Base-by-base conservation (phyloP, 257 asterid species). In the Handroanthus guayacan region DNA sequence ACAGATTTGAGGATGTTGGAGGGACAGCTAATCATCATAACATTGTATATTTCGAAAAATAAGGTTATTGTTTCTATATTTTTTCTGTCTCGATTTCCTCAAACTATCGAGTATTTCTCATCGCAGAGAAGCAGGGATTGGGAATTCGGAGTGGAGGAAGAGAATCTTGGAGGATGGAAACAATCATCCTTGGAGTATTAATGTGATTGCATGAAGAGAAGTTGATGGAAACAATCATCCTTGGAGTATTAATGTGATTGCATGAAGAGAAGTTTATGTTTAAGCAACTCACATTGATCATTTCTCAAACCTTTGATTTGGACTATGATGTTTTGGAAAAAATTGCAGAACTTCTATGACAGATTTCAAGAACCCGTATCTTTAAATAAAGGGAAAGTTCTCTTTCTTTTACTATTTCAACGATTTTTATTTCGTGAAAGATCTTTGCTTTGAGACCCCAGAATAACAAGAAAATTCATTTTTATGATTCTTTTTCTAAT, bases 151-250 rank as follows among this genome's bases (percentile, higher is more conserved):
- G 66, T 5, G 9, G 88, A 65, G 18, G 82, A 75, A n/a, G 88
- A 82, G 76, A 63, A 61, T 75, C 50, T 64, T 43, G 92, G 92
- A 38, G 92, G 95, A 61, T 84, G 90, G 90, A 84, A 67, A 60
- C 68, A 87, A 60, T 87, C 92, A 5, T 62, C 84, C 0, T 25
- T 54, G 37, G 87, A 85, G 54, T 84, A 52, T 20, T 9, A 4
- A 39, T 54, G 9, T 34, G 14, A 2, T 4, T 17, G 44, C 58
- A 9, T 72, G 25, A 13, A 31, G 43, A 37, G 57, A 58, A 41
- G 74, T 47, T 56, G 36, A 2, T 37, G 90, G 90, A 84, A 70
- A 60, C 68, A 87, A 60, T 87, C 92, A 5, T 62, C 84, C 0
- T 25, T 55, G 31, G 87, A 85, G 55, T 84, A 52, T 20, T 10